Percentiles rank a stretch among this genome's conserved stretches.
These are phyloP conservation scores for Liriodendron chinense DNA, from an alignment of 164 flowering plant genomes.

Conservation along the genomic window DNA sequence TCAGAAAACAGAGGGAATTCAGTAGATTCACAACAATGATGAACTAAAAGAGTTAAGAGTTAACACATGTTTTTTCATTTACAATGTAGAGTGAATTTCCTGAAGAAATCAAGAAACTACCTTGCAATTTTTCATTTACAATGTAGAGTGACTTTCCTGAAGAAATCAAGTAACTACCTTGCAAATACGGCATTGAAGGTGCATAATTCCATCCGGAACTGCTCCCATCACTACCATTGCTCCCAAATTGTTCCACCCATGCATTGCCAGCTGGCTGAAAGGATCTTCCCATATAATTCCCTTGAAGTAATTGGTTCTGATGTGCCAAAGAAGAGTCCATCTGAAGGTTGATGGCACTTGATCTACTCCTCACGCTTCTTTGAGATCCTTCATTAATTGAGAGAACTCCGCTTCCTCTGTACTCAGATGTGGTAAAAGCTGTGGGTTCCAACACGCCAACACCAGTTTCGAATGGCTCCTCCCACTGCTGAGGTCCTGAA, in stretches of 20 bases:
- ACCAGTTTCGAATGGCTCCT: slow-evolving; percentile 38
- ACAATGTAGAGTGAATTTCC: background rate
- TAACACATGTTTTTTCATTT: too few species aligned
- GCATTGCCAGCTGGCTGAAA: slow-evolving; percentile 37
- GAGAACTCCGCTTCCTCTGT: slow-evolving; percentile 25
- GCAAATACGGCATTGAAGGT: slow-evolving; percentile 40
- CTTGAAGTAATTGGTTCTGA: slow-evolving; percentile 40
- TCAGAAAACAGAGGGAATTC: background rate
- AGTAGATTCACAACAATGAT: background rate
- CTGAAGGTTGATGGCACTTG: slow-evolving; percentile 31
- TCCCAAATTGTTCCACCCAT: slow-evolving; percentile 47
- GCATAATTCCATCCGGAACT: slow-evolving; percentile 46
- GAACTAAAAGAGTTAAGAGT: background rate
- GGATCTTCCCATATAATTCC: slow-evolving; percentile 42
- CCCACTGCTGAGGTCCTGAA: slow-evolving; percentile 28
- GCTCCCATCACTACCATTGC: slow-evolving; percentile 35
- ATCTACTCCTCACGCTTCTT: slow-evolving; percentile 47
- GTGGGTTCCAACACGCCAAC: slow-evolving; percentile 27
- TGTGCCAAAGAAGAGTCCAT: slow-evolving; percentile 34
- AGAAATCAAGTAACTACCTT: slow-evolving; percentile 31
- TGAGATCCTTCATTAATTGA: slow-evolving; percentile 36
- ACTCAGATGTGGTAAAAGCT: slow-evolving; percentile 32
- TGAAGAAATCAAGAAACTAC: slow-evolving; percentile 22
- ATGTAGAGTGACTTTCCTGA: background rate
- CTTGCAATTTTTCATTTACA: slow-evolving; percentile 23